Evolutionary conservation across 202 grass and related monocot species (phyloP).

Genomic region (Dendrocalamus latiflorus): DNA sequence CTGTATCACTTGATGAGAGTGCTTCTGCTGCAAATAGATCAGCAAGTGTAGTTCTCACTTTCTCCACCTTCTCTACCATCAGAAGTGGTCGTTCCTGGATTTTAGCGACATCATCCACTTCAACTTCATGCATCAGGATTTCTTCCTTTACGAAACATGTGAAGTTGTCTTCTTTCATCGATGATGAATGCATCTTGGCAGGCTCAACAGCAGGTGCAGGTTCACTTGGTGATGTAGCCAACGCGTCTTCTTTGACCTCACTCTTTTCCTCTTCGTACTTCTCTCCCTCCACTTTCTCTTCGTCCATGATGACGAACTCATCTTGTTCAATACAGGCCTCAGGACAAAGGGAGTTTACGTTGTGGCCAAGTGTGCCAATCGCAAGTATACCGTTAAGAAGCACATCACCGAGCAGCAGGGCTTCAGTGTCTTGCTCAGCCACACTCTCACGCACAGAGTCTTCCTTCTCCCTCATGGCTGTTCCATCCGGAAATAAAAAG

Average conservation of each 20-base stretch:
- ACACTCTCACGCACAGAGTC: constrained; percentile 27
- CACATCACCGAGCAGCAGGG: constrained; percentile 78
- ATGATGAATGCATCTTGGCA: constrained; percentile 42
- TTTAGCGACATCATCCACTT: constrained; percentile 36
- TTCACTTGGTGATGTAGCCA: constrained; percentile 15
- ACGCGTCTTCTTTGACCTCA: neutral
- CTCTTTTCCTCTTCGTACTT: constrained; percentile 10
- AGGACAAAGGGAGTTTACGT: constrained; percentile 37
- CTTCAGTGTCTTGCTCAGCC: constrained; percentile 72
- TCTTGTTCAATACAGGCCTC: constrained; percentile 34
- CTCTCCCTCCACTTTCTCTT: constrained; percentile 37
- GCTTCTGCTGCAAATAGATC: constrained; percentile 89
- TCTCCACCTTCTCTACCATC: constrained; percentile 58
- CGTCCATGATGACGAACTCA: constrained; percentile 15
- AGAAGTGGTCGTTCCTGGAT: constrained; percentile 72
- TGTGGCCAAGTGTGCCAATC: constrained; percentile 82
- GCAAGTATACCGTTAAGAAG: constrained; percentile 78
- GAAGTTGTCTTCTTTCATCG: constrained; percentile 27
- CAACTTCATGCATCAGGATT: constrained; percentile 11
- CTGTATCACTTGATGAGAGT: constrained; percentile 34
- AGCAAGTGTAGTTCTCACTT: constrained; percentile 86
- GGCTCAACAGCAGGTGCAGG: constrained; percentile 32
- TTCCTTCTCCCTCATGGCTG: constrained; percentile 56
- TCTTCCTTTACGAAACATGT: constrained; percentile 27
- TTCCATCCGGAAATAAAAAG: neutral